phyloP scores from a whole-genome alignment of 1,284 basidiomycete species.

The Grifola frondosa region DNA sequence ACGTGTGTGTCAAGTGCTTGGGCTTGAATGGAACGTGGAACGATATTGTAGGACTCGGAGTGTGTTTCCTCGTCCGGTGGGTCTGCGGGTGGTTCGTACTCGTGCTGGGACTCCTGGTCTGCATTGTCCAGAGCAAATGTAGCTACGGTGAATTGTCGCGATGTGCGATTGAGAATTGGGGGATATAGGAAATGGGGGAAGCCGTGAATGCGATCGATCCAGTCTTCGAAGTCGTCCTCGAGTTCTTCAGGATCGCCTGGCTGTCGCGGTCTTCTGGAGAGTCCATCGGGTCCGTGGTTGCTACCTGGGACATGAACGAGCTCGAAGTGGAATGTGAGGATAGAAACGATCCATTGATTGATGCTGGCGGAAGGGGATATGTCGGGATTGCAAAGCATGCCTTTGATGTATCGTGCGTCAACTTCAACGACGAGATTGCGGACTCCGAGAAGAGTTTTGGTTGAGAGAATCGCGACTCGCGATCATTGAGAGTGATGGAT shows the following conservation, averaged over 20 bases:
- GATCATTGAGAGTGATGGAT: constrained; percentile 37
- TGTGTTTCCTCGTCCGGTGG: too few relatives aligned
- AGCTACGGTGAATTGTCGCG: not conserved
- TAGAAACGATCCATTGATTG: constrained; percentile 41
- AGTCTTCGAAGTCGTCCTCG: constrained; percentile 33
- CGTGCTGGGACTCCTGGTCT: too few relatives aligned
- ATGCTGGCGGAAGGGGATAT: constrained; percentile 34
- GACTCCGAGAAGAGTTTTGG: constrained; percentile 40
- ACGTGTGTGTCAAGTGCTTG: not conserved
- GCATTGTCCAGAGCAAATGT: not conserved
- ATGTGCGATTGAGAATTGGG: not conserved
- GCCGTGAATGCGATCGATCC: constrained; percentile 31
- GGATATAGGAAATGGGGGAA: constrained; percentile 17
- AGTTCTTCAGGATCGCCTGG: constrained; percentile 21
- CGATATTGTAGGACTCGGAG: not conserved
- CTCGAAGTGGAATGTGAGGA: constrained; percentile 37
- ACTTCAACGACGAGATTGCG: constrained; percentile 38
- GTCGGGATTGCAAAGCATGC: constrained; percentile 45
- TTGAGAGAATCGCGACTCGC: constrained; percentile 39
- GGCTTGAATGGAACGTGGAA: not conserved
- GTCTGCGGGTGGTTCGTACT: too few relatives aligned
- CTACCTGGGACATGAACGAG: constrained; percentile 34
- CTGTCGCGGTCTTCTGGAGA: constrained; percentile 30
- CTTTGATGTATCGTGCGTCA: constrained; percentile 41
- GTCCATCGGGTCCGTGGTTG: constrained; percentile 35